phyloP scores from a whole-genome alignment of 2,329 filamentous ascomycete genomes.

The Exophiala aquamarina region DNA sequence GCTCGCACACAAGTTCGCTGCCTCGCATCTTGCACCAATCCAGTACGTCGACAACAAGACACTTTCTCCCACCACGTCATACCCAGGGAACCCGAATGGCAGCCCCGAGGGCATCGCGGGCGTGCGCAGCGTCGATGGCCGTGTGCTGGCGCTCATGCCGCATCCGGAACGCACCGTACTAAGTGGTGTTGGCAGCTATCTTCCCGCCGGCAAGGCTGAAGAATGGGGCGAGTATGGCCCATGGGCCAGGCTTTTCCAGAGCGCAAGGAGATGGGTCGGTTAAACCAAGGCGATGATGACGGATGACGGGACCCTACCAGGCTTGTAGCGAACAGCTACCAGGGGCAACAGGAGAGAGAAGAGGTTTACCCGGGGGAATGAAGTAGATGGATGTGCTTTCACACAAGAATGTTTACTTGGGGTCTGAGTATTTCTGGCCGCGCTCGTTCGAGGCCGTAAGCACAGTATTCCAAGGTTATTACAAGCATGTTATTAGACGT shows the following conservation, averaged over 20 bases:
- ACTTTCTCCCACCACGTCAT: slow-evolving; percentile 69
- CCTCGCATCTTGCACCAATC: slow-evolving; percentile 70
- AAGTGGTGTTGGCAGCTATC: slow-evolving; percentile 73
- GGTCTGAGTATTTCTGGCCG: too few species aligned
- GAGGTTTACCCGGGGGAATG: too few species aligned
- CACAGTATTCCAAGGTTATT: too few species aligned
- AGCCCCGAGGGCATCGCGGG: slow-evolving; percentile 79
- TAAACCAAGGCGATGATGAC: too few species aligned
- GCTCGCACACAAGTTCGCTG: slow-evolving; percentile 50
- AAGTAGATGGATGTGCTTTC: too few species aligned
- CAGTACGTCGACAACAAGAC: slow-evolving; percentile 83
- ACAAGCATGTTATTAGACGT: too few species aligned
- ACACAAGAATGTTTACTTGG: too few species aligned
- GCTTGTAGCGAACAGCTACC: too few species aligned
- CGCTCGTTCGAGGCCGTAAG: too few species aligned
- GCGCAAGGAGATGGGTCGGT: slow-evolving; percentile 83
- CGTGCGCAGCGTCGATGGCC: slow-evolving; percentile 73
- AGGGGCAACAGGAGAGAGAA: too few species aligned
- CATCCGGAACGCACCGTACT: slow-evolving; percentile 89
- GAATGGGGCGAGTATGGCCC: slow-evolving; percentile 81
- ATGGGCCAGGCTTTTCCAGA: slow-evolving; percentile 84
- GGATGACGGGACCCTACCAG: too few species aligned
- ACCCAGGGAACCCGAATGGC: slow-evolving; percentile 89
- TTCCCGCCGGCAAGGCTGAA: slow-evolving; percentile 60
- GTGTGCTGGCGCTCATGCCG: slow-evolving; percentile 87